These are phyloP conservation scores for Cercophora sp. DNA, from an alignment of 495 filamentous ascomycete genomes.

Conservation along the genomic window DNA sequence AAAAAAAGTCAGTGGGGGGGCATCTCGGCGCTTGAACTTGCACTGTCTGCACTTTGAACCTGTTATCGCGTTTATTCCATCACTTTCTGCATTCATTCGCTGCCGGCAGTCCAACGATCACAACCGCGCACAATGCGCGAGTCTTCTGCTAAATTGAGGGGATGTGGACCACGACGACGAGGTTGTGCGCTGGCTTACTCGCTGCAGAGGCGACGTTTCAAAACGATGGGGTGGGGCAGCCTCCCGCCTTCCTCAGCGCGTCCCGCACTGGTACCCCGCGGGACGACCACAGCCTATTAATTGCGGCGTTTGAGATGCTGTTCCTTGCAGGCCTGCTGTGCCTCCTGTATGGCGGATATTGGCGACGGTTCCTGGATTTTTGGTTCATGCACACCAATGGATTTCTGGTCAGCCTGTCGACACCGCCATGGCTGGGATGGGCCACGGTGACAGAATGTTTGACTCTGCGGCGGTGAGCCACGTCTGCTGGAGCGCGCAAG, in stretches of 20 bases:
- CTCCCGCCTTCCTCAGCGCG: neutral
- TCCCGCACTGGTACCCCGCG: constrained; percentile 1
- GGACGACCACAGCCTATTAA: constrained; percentile 2
- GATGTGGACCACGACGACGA: too few species aligned
- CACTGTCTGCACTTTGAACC: neutral
- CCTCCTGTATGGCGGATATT: constrained; percentile 13
- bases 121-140: too few species aligned
- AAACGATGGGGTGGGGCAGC: constrained; percentile 7
- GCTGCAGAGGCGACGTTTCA: constrained; percentile 9
- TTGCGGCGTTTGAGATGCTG: constrained; percentile 20
- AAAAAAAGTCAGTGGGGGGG: neutral
- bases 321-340: constrained; percentile 14
- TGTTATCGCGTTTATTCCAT: neutral
- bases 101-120: neutral
- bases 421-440: neutral
- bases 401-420: neutral
- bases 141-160: too few species aligned
- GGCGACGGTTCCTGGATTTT: neutral
- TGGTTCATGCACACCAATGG: constrained; percentile 14
- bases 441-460: constrained; percentile 2
- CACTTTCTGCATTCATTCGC: constrained; percentile 7
- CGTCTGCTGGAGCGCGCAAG: neutral
- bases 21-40: constrained; percentile 6
- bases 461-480: neutral
- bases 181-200: constrained; percentile 1